Conservation (phyloP, 495 filamentous ascomycete genomes). For the Aspergillus asperescens region DNA sequence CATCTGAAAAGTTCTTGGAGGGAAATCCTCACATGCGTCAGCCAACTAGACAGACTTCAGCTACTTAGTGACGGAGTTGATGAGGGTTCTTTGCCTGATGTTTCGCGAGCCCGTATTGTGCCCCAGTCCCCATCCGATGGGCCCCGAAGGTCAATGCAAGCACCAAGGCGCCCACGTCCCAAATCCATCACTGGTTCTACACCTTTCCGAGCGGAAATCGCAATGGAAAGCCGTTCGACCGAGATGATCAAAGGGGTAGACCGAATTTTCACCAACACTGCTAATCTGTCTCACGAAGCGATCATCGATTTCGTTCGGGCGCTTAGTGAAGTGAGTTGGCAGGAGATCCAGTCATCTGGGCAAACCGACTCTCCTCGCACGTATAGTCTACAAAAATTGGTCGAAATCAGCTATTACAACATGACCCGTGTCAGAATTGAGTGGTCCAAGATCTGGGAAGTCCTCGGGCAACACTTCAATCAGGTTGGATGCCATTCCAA, state of each 20-base stretch:
- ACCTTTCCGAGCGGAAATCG: slow-evolving; percentile 77
- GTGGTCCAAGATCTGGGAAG: slow-evolving; percentile 95
- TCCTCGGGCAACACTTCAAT: slow-evolving; percentile 96
- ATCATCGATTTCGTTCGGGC: slow-evolving; percentile 97
- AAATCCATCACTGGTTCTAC: slow-evolving; percentile 58
- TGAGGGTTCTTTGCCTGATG: slow-evolving; percentile 85
- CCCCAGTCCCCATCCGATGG: slow-evolving; percentile 41
- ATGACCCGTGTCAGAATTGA: slow-evolving; percentile 98
- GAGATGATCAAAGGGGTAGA: slow-evolving; percentile 92
- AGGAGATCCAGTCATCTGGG: slow-evolving; percentile 95
- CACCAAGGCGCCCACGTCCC: slow-evolving; percentile 56
- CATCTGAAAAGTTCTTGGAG: slow-evolving; percentile 85
- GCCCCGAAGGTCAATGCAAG: slow-evolving; percentile 64
- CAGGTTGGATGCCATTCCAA: slow-evolving; percentile 94
- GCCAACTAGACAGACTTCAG: slow-evolving; percentile 92
- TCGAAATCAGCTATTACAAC: slow-evolving; percentile 99
- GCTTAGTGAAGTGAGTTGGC: slow-evolving; percentile 94
- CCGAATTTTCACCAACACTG: slow-evolving; percentile 91
- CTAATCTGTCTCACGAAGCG: slow-evolving; percentile 85
- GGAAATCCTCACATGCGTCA: slow-evolving; percentile 91
- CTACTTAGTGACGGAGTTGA: slow-evolving; percentile 92
- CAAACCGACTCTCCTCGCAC: slow-evolving; percentile 91
- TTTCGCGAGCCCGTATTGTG: slow-evolving; percentile 74
- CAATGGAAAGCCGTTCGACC: slow-evolving; percentile 83
- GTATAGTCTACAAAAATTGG: slow-evolving; percentile 94